These are phyloP conservation scores for Neonothopanus nambi DNA, from an alignment of 1,284 basidiomycete species.

Conservation along the genomic window DNA sequence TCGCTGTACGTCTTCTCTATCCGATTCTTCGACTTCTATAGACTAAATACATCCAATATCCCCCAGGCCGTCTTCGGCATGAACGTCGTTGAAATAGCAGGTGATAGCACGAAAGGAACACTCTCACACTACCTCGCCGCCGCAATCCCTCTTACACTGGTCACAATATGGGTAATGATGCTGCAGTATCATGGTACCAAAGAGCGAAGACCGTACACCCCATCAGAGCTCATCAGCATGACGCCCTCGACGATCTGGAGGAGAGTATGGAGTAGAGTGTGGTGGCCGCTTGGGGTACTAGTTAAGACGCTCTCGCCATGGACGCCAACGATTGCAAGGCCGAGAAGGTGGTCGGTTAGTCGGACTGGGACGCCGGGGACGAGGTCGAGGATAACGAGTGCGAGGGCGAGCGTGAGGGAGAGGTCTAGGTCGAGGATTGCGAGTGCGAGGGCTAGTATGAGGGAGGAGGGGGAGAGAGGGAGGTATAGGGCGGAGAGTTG, in stretches of 20 bases:
- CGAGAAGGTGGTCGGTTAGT: background rate
- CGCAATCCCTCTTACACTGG: slow-evolving; percentile 42
- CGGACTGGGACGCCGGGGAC: background rate
- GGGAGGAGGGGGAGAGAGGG: background rate
- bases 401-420: slow-evolving; percentile 10
- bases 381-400: slow-evolving; percentile 8
- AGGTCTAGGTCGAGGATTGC: too few relatives aligned
- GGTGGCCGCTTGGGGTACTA: slow-evolving; percentile 1
- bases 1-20: slow-evolving; percentile 41
- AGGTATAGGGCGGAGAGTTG: too few relatives aligned
- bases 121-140: slow-evolving; percentile 40
- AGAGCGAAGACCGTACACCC: background rate
- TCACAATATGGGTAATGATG: slow-evolving; percentile 48
- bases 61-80: slow-evolving; percentile 43
- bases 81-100: slow-evolving; percentile 44
- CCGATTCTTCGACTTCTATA: background rate
- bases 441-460: slow-evolving; percentile 12
- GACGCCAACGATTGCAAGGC: background rate
- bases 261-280: background rate
- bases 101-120: slow-evolving; percentile 26
- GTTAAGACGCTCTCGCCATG: background rate
- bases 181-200: slow-evolving; percentile 13
- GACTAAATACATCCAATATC: background rate
- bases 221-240: background rate
- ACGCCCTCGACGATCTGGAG: background rate